A percentile compares a stretch with the other conserved stretches of the same genome.
These are phyloP conservation scores for Phytophthora pluvialis DNA, from an alignment of 352 stramenopile species.

Conservation along the genomic window DNA sequence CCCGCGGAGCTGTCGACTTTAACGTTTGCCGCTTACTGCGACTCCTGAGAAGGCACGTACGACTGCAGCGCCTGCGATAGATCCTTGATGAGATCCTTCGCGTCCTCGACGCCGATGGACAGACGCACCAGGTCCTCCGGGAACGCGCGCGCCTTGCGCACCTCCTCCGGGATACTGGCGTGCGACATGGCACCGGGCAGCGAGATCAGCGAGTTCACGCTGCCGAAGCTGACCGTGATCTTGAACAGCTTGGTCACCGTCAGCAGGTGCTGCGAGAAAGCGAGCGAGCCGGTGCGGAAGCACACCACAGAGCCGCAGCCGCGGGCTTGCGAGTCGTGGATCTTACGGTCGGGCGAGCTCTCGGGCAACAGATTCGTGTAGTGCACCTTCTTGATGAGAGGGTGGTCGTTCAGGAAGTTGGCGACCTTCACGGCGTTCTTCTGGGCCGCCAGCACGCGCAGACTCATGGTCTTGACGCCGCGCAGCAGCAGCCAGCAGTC, in stretches of 20 bases:
- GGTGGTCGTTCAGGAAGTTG: conserved; percentile 88
- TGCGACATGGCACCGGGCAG: conserved; percentile 96
- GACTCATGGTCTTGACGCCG: conserved; percentile 91
- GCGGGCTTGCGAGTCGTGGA: conserved; percentile 87
- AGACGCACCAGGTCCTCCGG: conserved; percentile 95
- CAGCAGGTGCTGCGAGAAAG: conserved; percentile 91
- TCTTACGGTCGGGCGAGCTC: conserved; percentile 66
- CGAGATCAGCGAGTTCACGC: conserved; percentile 93
- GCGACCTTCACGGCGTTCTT: conserved; percentile 92
- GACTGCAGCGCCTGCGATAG: conserved; percentile 90
- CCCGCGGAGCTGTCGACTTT: conserved; percentile 16
- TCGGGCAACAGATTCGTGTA: conserved; percentile 92
- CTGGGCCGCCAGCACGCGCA: conserved; percentile 83
- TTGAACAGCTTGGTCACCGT: conserved; percentile 94
- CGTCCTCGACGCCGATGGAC: conserved; percentile 95
- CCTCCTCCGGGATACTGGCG: conserved; percentile 92
- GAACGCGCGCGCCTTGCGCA: conserved; percentile 91
- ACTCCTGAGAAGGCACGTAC: conserved; percentile 52
- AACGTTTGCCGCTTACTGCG: conserved; percentile 18
- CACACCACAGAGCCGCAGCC: conserved; percentile 91
- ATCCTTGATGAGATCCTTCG: conserved; percentile 94
- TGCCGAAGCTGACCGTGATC: conserved; percentile 94
- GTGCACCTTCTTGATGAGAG: conserved; percentile 83
- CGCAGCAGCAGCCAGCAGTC: conserved; percentile 91
- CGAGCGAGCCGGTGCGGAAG: conserved; percentile 89